Percentiles rank a stretch among this genome's conserved stretches.
phyloP scores from a whole-genome alignment of 2,329 filamentous ascomycete genomes.

The Aspergillus pseudoterreus region DNA sequence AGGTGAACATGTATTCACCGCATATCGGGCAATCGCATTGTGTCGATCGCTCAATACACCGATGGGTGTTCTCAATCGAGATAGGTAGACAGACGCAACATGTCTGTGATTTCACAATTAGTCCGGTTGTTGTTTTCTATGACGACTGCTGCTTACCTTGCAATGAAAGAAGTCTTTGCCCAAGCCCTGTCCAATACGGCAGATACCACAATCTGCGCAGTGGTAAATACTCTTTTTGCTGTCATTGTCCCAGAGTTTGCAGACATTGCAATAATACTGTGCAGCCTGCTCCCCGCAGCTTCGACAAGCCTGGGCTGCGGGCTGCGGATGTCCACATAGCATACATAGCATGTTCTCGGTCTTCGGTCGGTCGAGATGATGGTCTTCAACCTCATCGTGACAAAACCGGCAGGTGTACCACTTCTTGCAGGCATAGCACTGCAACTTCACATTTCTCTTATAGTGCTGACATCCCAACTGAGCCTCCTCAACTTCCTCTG shows the following conservation, averaged over 20 bases:
- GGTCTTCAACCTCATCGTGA: conserved; percentile 79
- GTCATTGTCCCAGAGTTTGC: conserved; percentile 97
- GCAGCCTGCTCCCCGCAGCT: conserved; percentile 74
- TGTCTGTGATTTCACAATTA: conserved; percentile 51
- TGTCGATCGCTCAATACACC: conserved; percentile 89
- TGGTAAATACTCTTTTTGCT: conserved; percentile 90
- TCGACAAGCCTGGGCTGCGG: conserved; percentile 71
- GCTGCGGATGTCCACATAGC: conserved; percentile 83
- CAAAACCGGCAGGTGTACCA: conserved; percentile 97
- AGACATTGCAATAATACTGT: conserved; percentile 88
- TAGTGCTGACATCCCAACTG: conserved; percentile 86
- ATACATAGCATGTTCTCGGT: conserved; percentile 98
- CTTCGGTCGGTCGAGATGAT: conserved; percentile 72
- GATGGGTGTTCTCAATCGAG: conserved; percentile 76
- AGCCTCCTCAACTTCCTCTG: conserved; percentile 48
- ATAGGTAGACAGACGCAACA: conserved; percentile 95
- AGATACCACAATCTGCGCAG: conserved; percentile 93
- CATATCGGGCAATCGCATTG: conserved; percentile 97
- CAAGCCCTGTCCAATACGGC: conserved; percentile 80
- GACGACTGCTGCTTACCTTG: conserved; percentile 61
- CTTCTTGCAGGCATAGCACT: conserved; percentile 81
- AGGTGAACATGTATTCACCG: conserved; percentile 93
- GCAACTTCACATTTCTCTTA: conserved; percentile 89
- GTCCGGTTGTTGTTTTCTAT: background rate
- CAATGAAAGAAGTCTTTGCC: conserved; percentile 98